Evolutionary conservation across 1,284 basidiomycete species (phyloP).

Genomic region (Tremellales sp.): DNA sequence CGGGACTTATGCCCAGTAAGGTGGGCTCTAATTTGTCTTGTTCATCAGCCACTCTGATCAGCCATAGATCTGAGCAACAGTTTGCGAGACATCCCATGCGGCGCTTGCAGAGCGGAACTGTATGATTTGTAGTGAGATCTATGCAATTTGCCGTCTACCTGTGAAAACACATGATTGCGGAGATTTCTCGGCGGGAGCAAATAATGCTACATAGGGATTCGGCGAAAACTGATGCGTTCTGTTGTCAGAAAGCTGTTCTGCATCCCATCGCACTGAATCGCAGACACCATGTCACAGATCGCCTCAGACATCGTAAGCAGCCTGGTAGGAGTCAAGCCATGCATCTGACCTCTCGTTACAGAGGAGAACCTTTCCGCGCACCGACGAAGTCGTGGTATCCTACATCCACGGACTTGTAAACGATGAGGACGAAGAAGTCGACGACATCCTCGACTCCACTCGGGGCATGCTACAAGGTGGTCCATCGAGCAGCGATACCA

Average conservation of each 20-base stretch:
- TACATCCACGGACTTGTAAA: constrained; percentile 90
- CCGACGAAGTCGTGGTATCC: constrained; percentile 87
- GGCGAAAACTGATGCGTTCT: no score
- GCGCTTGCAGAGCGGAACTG: no score
- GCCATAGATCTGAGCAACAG: constrained; percentile 3
- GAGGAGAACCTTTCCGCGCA: constrained; percentile 72
- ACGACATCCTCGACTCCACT: constrained; percentile 76
- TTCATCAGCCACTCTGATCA: not conserved
- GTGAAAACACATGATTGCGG: no score
- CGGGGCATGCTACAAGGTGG: constrained; percentile 60
- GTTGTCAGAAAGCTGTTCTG: not conserved
- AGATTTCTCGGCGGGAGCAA: no score
- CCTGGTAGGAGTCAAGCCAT: no score
- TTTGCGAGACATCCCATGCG: not conserved
- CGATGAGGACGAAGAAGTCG: constrained; percentile 80
- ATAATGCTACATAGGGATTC: no score
- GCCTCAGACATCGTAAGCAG: constrained; percentile 35
- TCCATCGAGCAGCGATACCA: constrained; percentile 36
- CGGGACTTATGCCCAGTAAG: not conserved
- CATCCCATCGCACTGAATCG: not conserved
- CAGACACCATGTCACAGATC: constrained; percentile 23
- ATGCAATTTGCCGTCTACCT: no score
- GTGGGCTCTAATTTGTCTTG: no score
- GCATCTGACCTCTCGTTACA: constrained; percentile 13
- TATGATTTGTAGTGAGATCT: no score